Evolutionary conservation across 2,329 filamentous ascomycete species (phyloP), one percentile per base, ranked within the genome.

Genomic region (Aplosporella prunicola): DNA sequence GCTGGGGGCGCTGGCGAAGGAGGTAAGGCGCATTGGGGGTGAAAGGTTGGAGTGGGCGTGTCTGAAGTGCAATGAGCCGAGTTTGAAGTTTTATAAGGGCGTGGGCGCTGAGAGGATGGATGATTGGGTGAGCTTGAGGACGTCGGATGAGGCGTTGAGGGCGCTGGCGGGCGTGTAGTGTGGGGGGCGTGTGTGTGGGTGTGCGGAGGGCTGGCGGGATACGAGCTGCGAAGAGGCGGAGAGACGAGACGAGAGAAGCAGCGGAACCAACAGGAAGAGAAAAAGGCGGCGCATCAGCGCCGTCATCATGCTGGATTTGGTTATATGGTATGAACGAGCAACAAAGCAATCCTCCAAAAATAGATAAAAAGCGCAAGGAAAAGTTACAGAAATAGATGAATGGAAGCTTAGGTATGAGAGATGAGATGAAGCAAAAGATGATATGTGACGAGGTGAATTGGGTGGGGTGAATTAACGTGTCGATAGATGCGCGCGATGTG

Each of bases 31-130:
- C 36, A 80, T 88, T 46, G 69, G 73, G 3, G 87, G 87, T 1
- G 78, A 72, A 6, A 70, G 89, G 41, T 63, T 96, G 39, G 88
- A 96, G 55, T 96, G 89, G 89, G 78, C 72, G 47, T 91, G 94
- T 45, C 62, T 95, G 50, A 89, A 84, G 63, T 94, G 87, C 87
- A 96, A 96, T 55, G 76, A 84, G 67, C 83, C 85, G 6, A 88
- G 82, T 57, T 82, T 96, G 63, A 69, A 78, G 49, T 95, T 96
- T 53, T 96, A 96, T 51, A 61, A 69, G 46, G 53, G 53, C 16
- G 43, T 69, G 37, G 83, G 84, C 1, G 83, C 82, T 1, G 67
- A 62, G 47, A 63, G 67, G 46, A 76, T 80, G 78, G 64, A 67
- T 43, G 79, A 82, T 41, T 89, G 82, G 83, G 72, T 84, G 11